Evolutionary conservation across 345 rosid species (phyloP), one percentile per base, ranked within the genome.

Genomic region (thale cress (Arabidopsis thaliana)): DNA sequence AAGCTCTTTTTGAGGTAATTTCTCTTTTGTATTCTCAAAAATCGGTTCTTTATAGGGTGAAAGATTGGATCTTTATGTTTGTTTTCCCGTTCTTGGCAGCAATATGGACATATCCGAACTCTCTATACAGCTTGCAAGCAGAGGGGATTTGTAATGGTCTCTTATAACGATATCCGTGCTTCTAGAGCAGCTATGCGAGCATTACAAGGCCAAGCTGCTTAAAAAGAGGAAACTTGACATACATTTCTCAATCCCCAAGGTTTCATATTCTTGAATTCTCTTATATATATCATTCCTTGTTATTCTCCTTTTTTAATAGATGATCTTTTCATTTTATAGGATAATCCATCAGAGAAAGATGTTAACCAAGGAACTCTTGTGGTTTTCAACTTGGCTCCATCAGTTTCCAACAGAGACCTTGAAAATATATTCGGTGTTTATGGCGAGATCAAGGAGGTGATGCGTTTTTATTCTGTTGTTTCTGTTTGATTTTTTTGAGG

Each of bases 171-270:
- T 79, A 90, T 90, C 13, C 96, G 96, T 71, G 79, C 87, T 74
- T 91, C 96, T 28, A 84, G 91, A 83, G 85, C 85, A 66, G 96
- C 93, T 59, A 86, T 90, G 91, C 87, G 96, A 61, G 80, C 84
- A 0, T 78, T 90, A 71, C 91, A 86, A 74, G 82, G 85, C 81
- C 81, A 88, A 85, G 85, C 85, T 90, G 8, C 79, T 90, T 8
- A 80, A 87, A 22, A 78, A 89, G 65, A 89, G 96, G 77, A 89
- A 89, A 59, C 91, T 89, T 57, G 96, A 89, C 79, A 89, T 89
- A 69, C 96, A 89, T 77, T 89, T 86, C 83, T 89, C 96, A 7
- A 89, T 89, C 82, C 96, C 96, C 5, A 89, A 89, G 93, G 96
- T 87, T 77, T 55, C n/a, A 38, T 34, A 46, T 34, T 46, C 34